Base-by-base conservation (phyloP, 495 filamentous ascomycete genomes). In the Annulohypoxylon moriforme region DNA sequence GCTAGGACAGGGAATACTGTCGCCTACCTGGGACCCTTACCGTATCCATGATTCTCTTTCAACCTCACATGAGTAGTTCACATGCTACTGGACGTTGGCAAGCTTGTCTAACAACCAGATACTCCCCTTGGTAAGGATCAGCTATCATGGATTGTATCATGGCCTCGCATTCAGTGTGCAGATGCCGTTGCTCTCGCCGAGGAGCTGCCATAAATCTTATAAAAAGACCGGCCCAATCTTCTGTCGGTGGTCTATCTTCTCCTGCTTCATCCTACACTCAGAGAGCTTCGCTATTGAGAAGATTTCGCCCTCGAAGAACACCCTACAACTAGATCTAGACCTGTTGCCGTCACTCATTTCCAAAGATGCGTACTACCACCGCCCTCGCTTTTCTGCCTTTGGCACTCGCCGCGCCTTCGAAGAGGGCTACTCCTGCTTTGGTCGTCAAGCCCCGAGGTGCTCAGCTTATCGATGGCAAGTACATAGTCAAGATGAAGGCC, bases 401-500 rank as follows among this genome's bases (percentile, higher is more conserved):
- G 72, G 76, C 69, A 56, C 72, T 78, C 36, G 76, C 76, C 20
- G 70, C 64, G 16, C 74, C 76, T 58, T 70, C 73, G 40, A 74
- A 74, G 67, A 74, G 76, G 47, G 64, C 55, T 27, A 33, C 63
- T 4, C 76, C 74, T 16, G 76, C 76, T 40, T 74, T 67, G 9
- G 67, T 78, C 24, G 49, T 77, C 38, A 71, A 69, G 67, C 74
- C 74, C 14, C 68, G 62, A 20, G 73, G 67, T 50, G 64, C 69
- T 47, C 63, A 78, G 42, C 46, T 83, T 25, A 71, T 85, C 18
- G 71, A 78, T 14, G 75, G 79, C 58, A 80, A 78, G 22, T 85
- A 82, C 72, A 85, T 85, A 16, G 80, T 85, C 16, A 79, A 78
- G 71, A 80, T 81, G 40, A 81, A 81, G 46, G 77, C 71, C 22